These are phyloP conservation scores for Collariella sp. DNA, from an alignment of 495 filamentous ascomycete species.

Conservation along the genomic window DNA sequence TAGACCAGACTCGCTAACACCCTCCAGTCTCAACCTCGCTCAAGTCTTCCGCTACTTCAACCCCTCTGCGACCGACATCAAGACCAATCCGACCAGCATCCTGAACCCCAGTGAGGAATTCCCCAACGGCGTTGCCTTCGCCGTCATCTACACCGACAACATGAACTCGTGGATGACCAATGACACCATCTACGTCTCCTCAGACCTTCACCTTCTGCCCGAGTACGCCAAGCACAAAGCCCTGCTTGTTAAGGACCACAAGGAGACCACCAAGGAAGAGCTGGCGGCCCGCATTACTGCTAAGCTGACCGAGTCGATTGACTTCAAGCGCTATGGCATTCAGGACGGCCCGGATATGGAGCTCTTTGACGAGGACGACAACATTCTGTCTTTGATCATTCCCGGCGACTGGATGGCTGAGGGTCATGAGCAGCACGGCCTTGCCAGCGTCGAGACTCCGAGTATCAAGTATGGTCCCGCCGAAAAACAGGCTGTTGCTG, in stretches of 20 bases:
- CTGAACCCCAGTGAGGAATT: neutral
- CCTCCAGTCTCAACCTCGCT: neutral
- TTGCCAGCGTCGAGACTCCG: neutral
- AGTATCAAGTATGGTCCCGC: neutral
- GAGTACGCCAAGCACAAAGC: neutral
- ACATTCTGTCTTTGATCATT: neutral
- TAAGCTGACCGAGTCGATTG: neutral
- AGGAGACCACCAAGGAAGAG: neutral
- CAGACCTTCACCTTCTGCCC: neutral
- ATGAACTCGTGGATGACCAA: neutral
- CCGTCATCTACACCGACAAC: neutral
- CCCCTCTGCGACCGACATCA: neutral
- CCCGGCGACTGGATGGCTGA: neutral
- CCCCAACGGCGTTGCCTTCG: neutral
- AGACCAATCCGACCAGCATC: neutral
- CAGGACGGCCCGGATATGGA: conserved; percentile 2
- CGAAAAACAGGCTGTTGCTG: neutral
- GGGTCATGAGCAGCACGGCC: neutral
- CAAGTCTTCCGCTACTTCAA: neutral
- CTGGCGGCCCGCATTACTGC: neutral
- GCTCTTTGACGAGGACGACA: neutral
- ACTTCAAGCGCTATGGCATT: neutral
- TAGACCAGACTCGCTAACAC: neutral
- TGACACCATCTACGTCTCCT: neutral
- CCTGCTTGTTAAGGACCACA: neutral